phyloP scores from a whole-genome alignment of 2,329 filamentous ascomycete species.

The Cercospora sesami region DNA sequence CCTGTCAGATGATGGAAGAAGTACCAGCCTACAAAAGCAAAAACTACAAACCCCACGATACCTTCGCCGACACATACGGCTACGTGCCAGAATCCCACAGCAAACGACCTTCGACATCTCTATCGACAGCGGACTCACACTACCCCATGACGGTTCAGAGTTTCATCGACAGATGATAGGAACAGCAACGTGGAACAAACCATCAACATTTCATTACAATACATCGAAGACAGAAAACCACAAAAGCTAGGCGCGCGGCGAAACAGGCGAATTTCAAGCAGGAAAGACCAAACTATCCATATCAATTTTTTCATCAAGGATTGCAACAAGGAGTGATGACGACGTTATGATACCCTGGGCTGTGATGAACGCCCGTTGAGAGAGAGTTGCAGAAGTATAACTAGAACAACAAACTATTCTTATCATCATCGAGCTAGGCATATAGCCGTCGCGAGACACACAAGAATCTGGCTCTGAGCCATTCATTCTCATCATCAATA shows the following conservation, averaged over 20 bases:
- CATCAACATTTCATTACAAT: neutral
- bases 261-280: neutral
- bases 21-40: conserved; percentile 45
- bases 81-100: neutral
- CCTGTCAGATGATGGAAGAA: conserved; percentile 48
- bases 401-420: neutral
- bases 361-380: neutral
- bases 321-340: neutral
- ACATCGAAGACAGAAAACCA: neutral
- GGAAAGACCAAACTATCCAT: neutral
- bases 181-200: neutral
- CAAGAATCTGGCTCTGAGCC: neutral
- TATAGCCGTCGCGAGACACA: neutral
- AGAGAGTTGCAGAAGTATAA: neutral
- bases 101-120: conserved; percentile 6
- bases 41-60: conserved; percentile 36
- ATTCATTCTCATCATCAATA: neutral
- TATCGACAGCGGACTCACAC: conserved; percentile 2
- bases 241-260: neutral
- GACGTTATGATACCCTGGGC: conserved; percentile 21
- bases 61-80: conserved; percentile 33
- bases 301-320: neutral
- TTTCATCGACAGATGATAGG: conserved; percentile 22
- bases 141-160: conserved; percentile 18
- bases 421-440: neutral